These are phyloP conservation scores for Diaporthe capsici DNA, from an alignment of 2,329 filamentous ascomycete species.

Conservation along the genomic window DNA sequence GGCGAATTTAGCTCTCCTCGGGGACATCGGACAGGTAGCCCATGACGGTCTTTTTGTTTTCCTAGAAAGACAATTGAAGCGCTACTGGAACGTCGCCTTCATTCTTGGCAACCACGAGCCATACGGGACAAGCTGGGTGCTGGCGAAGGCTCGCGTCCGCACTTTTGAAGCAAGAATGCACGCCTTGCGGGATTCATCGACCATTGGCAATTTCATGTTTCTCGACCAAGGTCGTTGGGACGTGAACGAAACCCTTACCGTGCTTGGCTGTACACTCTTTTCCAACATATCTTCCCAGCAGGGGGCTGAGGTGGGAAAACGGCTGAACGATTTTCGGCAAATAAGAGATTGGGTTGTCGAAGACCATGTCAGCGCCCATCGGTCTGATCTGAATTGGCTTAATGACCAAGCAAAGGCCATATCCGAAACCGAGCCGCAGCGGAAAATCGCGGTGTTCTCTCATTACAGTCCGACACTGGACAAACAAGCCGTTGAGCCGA, in stretches of 20 bases:
- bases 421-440: not conserved
- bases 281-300: not conserved
- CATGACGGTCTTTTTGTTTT: constrained; percentile 53
- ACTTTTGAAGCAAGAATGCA: constrained; percentile 49
- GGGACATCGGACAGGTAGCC: constrained; percentile 62
- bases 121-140: constrained; percentile 57
- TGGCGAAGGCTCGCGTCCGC: constrained; percentile 48
- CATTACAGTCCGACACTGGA: constrained; percentile 45
- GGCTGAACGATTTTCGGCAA: not conserved
- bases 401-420: not conserved
- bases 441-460: constrained; percentile 39
- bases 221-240: constrained; percentile 52
- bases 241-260: constrained; percentile 2
- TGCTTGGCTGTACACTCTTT: constrained; percentile 7
- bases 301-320: not conserved
- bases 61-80: constrained; percentile 62
- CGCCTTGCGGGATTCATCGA: constrained; percentile 43
- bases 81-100: constrained; percentile 65
- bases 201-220: constrained; percentile 56
- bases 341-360: not conserved
- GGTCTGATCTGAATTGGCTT: not conserved
- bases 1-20: constrained; percentile 67
- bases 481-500: constrained; percentile 25
- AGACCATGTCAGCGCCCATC: not conserved
- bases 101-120: constrained; percentile 71